Percentiles rank a stretch among this genome's conserved stretches.
These are phyloP conservation scores for Didymella keratinophila DNA, from an alignment of 2,329 filamentous ascomycete species.

Conservation along the genomic window DNA sequence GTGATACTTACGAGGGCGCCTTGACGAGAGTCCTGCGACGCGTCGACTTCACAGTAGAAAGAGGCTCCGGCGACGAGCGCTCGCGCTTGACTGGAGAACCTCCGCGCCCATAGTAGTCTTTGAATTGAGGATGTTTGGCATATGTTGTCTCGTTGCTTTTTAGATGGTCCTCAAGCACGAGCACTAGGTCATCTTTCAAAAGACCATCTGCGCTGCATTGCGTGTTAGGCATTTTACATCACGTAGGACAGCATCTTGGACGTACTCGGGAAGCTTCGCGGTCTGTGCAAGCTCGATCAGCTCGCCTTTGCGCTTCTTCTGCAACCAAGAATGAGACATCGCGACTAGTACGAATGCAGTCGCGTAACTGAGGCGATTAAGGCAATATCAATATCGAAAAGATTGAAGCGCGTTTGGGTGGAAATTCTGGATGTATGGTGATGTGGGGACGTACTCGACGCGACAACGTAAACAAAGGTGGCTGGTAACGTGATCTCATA, in stretches of 20 bases:
- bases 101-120: conserved; percentile 76
- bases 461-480: conserved; percentile 37
- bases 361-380: conserved; percentile 60
- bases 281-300: conserved; percentile 76
- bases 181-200: conserved; percentile 82
- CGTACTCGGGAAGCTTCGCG: conserved; percentile 77
- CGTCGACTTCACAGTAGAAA: conserved; percentile 41
- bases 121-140: conserved; percentile 68
- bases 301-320: conserved; percentile 82
- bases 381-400: conserved; percentile 27
- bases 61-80: conserved; percentile 46
- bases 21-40: conserved; percentile 48
- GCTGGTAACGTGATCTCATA: conserved; percentile 28
- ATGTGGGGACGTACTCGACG: conserved; percentile 30
- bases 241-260: conserved; percentile 31
- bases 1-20: conserved; percentile 40
- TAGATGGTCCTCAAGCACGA: conserved; percentile 44
- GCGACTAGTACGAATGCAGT: conserved; percentile 52
- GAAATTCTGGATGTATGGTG: conserved; percentile 32
- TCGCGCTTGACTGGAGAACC: conserved; percentile 63
- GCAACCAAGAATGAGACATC: conserved; percentile 77
- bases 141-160: conserved; percentile 71
- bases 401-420: conserved; percentile 27
- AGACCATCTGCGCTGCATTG: conserved; percentile 69
- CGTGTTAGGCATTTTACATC: conserved; percentile 21